Percentiles rank a stretch among this genome's conserved stretches.
phyloP scores from a whole-genome alignment of 2,329 filamentous ascomycete genomes.

The Cylindrodendrum hubeiense region DNA sequence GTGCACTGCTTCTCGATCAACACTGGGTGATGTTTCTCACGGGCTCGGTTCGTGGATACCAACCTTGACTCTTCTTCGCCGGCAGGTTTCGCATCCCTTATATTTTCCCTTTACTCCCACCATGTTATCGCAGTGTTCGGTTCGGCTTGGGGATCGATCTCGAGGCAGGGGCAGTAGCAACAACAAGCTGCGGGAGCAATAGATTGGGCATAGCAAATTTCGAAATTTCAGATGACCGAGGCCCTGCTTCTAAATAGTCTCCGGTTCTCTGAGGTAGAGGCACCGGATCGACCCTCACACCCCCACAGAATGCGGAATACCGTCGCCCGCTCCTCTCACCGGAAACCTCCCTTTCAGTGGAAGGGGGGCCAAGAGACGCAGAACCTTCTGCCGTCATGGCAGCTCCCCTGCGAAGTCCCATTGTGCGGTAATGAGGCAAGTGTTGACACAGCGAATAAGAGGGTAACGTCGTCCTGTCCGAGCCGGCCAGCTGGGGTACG shows the following conservation, averaged over 20 bases:
- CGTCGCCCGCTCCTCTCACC: conserved; percentile 27
- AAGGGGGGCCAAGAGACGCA: conserved; percentile 24
- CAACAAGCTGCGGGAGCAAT: background rate
- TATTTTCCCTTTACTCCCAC: conserved; percentile 74
- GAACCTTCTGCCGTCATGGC: conserved; percentile 31
- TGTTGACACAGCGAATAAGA: conserved; percentile 37
- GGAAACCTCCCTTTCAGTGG: conserved; percentile 11
- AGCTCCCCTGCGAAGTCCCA: conserved; percentile 35
- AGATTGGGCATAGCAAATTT: conserved; percentile 14
- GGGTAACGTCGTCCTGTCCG: conserved; percentile 20
- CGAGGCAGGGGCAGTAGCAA: background rate
- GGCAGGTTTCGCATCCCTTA: conserved; percentile 74
- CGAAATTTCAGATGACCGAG: conserved; percentile 25
- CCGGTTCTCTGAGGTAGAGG: conserved; percentile 26
- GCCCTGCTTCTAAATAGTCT: conserved; percentile 39
- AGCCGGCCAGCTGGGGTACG: conserved; percentile 30
- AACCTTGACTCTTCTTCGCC: conserved; percentile 70
- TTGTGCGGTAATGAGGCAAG: conserved; percentile 37
- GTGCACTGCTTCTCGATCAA: conserved; percentile 64
- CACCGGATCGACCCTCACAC: conserved; percentile 35
- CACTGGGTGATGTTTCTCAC: background rate
- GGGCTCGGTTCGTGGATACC: conserved; percentile 31
- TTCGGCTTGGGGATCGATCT: background rate
- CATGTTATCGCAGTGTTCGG: conserved; percentile 54
- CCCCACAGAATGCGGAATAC: conserved; percentile 37